Conservation (phyloP, 1,284 basidiomycete species). For the Pseudozyma sp. region DNA sequence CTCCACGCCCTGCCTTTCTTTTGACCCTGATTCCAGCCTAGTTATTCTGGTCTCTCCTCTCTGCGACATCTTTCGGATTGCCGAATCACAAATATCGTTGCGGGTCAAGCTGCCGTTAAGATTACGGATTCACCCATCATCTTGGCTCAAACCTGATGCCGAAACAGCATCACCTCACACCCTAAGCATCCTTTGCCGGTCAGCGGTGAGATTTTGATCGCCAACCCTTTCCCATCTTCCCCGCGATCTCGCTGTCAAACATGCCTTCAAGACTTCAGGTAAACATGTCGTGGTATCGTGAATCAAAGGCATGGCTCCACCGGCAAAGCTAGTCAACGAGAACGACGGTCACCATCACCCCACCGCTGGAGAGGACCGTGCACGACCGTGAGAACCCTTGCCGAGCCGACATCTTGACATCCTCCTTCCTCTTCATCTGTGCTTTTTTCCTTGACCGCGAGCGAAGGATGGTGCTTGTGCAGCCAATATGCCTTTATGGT, state of each 20-base stretch:
- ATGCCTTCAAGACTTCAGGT: too few species aligned
- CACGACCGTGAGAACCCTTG: not conserved
- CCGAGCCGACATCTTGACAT: not conserved
- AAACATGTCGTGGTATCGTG: too few species aligned
- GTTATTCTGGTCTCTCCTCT: not conserved
- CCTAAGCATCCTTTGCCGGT: conserved; percentile 7
- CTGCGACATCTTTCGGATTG: conserved; percentile 6
- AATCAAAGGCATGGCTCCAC: too few species aligned
- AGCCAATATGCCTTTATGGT: too few species aligned
- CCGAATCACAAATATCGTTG: not conserved
- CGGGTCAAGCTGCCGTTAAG: not conserved
- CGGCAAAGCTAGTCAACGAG: too few species aligned
- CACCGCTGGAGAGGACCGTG: not conserved
- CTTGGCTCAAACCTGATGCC: not conserved
- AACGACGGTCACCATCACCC: not conserved
- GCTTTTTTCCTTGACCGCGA: too few species aligned
- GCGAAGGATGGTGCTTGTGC: too few species aligned
- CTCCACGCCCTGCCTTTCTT: not conserved
- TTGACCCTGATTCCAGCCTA: too few species aligned
- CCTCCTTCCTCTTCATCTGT: not conserved
- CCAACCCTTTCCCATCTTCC: not conserved
- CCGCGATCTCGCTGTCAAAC: too few species aligned
- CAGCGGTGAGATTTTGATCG: conserved; percentile 5
- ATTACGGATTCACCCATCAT: not conserved
- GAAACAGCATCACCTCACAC: not conserved